Evolutionary conservation across 108 stramenopile genomes (phyloP).

Genomic region (Schizochytrium sp.): DNA sequence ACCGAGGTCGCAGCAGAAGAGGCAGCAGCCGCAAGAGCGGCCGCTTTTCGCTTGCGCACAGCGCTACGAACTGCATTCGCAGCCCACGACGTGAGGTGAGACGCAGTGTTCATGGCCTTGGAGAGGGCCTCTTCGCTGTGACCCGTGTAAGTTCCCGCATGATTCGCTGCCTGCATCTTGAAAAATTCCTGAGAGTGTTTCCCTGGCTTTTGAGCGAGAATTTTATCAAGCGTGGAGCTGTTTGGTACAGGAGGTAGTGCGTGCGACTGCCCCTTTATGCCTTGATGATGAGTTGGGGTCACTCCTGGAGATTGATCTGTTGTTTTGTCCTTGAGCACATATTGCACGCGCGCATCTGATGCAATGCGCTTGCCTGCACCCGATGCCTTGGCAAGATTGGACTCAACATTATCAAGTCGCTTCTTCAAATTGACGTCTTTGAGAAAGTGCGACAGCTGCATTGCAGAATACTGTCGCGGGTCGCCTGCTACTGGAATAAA

Average conservation of each 20-base stretch:
- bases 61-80: constrained; percentile 76
- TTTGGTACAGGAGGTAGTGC: background rate
- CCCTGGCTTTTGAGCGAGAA: background rate
- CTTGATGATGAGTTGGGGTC: background rate
- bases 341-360: constrained; percentile 38
- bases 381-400: background rate
- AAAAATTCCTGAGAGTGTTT: background rate
- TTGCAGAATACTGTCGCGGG: constrained; percentile 68
- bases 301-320: background rate
- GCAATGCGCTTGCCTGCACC: constrained; percentile 29
- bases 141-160: background rate
- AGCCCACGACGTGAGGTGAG: constrained; percentile 76
- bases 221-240: background rate
- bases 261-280: background rate
- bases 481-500: constrained; percentile 83
- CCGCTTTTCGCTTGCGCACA: constrained; percentile 28
- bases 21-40: background rate
- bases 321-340: constrained; percentile 29
- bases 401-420: background rate
- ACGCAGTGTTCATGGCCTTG: constrained; percentile 69
- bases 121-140: constrained; percentile 49
- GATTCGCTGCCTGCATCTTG: background rate
- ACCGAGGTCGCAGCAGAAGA: too few species aligned
- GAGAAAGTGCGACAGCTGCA: constrained; percentile 81
- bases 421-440: constrained; percentile 32